Base-by-base conservation (phyloP, 1,284 basidiomycete genomes). In the Sporisorium exsertum region DNA sequence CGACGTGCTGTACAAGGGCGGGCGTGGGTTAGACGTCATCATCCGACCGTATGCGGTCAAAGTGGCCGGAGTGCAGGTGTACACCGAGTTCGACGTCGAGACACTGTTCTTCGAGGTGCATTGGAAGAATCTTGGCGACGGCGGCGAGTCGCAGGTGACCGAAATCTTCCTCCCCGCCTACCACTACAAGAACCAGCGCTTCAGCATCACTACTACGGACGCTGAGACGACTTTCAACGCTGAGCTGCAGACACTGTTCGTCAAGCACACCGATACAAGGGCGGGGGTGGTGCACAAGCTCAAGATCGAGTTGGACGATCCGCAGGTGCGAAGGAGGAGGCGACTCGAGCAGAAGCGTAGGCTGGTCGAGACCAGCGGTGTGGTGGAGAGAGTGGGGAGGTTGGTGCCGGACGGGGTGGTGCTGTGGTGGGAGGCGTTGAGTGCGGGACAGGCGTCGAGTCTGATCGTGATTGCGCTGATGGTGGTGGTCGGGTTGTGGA, bases 1-100 rank as follows among this genome's bases (percentile, higher is more conserved):
- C 12, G 69, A 81, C 24, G 33, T 45, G 27, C 87, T 94, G 24
- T 95, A 97, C 83, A 90, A 91, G 35, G 94, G 95, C 3, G 93
- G 88, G 0, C 88, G 95, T 8, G 90, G 94, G 51, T 87, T 97
- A 2, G 87, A 90, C 29, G 89, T 92, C 1, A 86, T 97, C 58
- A 80, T 86, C 46, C 76, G 86, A 12, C 86, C 86, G 0, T 86
- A 85, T 54, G 82, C 81, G 0, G 75, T 72, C 67, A 86, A 85
- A 56, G 76, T 86, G 10, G 84, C 85, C 2, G 85, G 85, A 4
- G 76, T 80, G 13, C 86, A 82, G 26, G 32, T 78, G 18, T 57
- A 54, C 12, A 76, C 74, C 0, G 27, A 33, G 7, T 86, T 80
- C 70, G 72, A 86, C 65, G 50, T 67, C 3, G 49, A 74, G 26